Evolutionary conservation across 805 yeast species (phyloP).

Genomic region (Barnettozyma botsteinii): DNA sequence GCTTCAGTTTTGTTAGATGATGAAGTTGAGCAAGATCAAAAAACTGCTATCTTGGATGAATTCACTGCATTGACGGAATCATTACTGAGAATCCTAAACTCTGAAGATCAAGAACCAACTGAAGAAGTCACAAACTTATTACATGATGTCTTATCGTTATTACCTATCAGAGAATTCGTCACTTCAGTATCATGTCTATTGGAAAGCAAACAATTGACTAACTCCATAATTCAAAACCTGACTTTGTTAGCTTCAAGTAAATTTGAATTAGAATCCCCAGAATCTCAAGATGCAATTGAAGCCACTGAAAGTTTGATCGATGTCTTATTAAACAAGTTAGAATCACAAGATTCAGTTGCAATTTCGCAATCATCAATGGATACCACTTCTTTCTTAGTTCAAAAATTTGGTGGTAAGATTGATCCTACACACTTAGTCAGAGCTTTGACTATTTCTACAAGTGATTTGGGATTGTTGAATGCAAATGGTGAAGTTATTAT

Average conservation of each 20-base stretch:
- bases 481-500: constrained; percentile 57
- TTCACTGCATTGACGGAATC: constrained; percentile 21
- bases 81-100: constrained; percentile 12
- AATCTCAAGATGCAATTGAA: constrained; percentile 41
- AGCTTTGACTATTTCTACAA: constrained; percentile 45
- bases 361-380: constrained; percentile 68
- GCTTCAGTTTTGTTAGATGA: constrained; percentile 44
- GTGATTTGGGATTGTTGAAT: constrained; percentile 48
- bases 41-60: constrained; percentile 8
- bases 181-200: constrained; percentile 47
- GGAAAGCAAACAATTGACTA: constrained; percentile 27
- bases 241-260: constrained; percentile 59
- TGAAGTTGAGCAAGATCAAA: constrained; percentile 13
- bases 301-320: constrained; percentile 50
- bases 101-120: constrained; percentile 20
- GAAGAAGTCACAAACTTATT: constrained; percentile 41
- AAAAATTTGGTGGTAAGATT: constrained; percentile 51
- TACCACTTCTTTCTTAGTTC: constrained; percentile 55
- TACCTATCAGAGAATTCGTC: constrained; percentile 73
- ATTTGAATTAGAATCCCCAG: constrained; percentile 60
- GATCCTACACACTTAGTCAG: constrained; percentile 43
- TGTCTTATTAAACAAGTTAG: constrained; percentile 38
- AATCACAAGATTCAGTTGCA: constrained; percentile 27
- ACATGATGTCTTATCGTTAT: constrained; percentile 55
- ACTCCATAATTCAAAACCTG: constrained; percentile 53